Conservation (phyloP, 805 yeast species). For the Maudiozyma pseudohumilis region DNA sequence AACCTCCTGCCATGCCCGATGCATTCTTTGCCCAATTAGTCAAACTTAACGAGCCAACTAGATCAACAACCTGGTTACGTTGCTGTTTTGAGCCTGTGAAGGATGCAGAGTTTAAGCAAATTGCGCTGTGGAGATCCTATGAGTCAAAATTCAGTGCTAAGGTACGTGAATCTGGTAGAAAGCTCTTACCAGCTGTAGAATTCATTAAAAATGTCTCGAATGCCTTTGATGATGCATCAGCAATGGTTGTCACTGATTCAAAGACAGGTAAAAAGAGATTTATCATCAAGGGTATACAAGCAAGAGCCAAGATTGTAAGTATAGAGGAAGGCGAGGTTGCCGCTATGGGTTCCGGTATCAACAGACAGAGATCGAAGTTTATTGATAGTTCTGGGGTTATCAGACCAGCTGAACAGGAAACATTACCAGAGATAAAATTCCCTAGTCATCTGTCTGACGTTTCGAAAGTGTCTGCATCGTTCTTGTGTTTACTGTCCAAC, state of each 20-base stretch:
- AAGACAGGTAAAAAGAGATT: slow-evolving; percentile 64
- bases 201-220: slow-evolving; percentile 88
- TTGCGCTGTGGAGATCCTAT: slow-evolving; percentile 90
- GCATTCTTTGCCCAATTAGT: slow-evolving; percentile 52
- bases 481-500: slow-evolving; percentile 26
- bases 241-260: slow-evolving; percentile 74
- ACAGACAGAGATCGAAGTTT: slow-evolving; percentile 14
- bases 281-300: slow-evolving; percentile 89
- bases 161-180: slow-evolving; percentile 40
- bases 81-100: slow-evolving; percentile 74
- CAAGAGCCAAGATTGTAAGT: slow-evolving; percentile 53
- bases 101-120: slow-evolving; percentile 85
- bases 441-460: slow-evolving; percentile 26
- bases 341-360: slow-evolving; percentile 22
- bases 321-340: slow-evolving; percentile 37
- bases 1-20: slow-evolving; percentile 51
- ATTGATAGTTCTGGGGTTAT: slow-evolving; percentile 12
- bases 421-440: slow-evolving; percentile 21
- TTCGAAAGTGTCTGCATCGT: slow-evolving; percentile 25
- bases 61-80: slow-evolving; percentile 93
- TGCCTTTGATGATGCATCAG: slow-evolving; percentile 81
- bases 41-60: slow-evolving; percentile 66
- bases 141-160: slow-evolving; percentile 73
- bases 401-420: slow-evolving; percentile 17
- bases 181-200: slow-evolving; percentile 86